Evolutionary conservation across 1,139 yeast species (phyloP), one percentile per base, ranked within the genome.

Genomic region (Pichia sp.): DNA sequence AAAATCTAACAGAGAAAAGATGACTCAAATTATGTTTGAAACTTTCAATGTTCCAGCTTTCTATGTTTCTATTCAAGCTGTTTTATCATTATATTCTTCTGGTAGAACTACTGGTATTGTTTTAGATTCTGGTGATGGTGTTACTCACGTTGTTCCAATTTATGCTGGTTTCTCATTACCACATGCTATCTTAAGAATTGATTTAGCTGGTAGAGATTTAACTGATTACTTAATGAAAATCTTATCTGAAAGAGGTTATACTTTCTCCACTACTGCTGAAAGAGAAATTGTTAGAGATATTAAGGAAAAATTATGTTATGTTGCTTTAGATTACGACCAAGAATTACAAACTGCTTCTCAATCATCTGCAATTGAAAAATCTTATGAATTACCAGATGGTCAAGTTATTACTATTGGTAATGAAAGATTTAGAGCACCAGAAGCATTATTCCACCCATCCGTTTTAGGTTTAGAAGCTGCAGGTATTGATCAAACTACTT

Each of bases 81-180:
- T 92, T 54, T 82, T 92, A 69, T 90, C 98, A 52, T 80, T 92
- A 68, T 92, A 92, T 79, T 90, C 98, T 52, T 89, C 97, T 58
- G 98, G 98, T 79, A 92, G 97, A 84, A 94, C 97, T 63, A 92
- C 98, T 60, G 98, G 98, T 87, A 90, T 92, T 66, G 98, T 92
- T 58, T 82, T 92, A 69, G 98, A 92, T 76, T 89, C 97, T 56
- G 98, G 98, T 82, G 98, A 92, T 70, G 98, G 98, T 85, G 98
- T 92, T 65, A 89, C 97, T 65, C 98, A 92, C 95, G 97, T 92
- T 72, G 98, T 92, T 57, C 98, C 98, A 71, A 92, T 92, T 68
- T 92, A 92, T 76, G 96, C 97, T 60, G 98, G 98, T 78, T 92
- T 90, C 95, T 87, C 97, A 51, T 79, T 92, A 70, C 97, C 97